Evolutionary conservation across 306 rosid species (phyloP), one percentile per base, ranked within the genome.

Genomic region (Castanopsis chinensis): DNA sequence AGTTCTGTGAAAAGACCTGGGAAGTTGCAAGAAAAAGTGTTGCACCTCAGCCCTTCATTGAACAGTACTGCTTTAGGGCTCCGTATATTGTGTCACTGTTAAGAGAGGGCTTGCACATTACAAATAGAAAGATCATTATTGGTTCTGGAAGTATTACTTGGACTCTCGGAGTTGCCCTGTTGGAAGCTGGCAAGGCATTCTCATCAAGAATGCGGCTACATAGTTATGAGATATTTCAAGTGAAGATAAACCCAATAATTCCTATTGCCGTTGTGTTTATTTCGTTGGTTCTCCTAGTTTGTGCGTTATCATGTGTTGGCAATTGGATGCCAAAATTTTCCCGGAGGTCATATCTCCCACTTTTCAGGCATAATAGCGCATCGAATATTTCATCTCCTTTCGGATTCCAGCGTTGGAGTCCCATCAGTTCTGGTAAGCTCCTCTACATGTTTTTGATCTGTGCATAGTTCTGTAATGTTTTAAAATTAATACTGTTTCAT

Each of bases 1-100:
- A 43, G 12, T 95, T 92, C 73, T 95, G 99, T 79, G 98, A 83
- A 35, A 89, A 81, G 74, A 86, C 85, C 59, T 95, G 99, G 99
- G 96, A 92, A 25, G 84, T 83, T 73, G 99, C 98, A 1, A 87
- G 69, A 90, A 84, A 73, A 65, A 95, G 98, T 82, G 99, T 95
- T 83, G 86, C 86, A 56, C 97, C 98, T 14, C 99, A 95, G 80
- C 97, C 99, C 71, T 95, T 89, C 82, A 93, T 95, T 71, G 99
- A 95, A 87, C 99, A 92, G 80, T 95, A 95, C 79, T 95, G 99
- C 89, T 95, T 95, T 80, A 91, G 99, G 82, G 97, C 99, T 32
- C 98, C 98, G 10, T 95, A 95, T 80, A 76, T 91, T 79, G 89
- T 89, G 56, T 92, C 88, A 21, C 88, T 95, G 64, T 87, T 95